A percentile compares a stretch with the other conserved stretches of the same genome.
These are phyloP conservation scores for Gymnopilus junonius DNA, from an alignment of 768 basidiomycete species.

Conservation along the genomic window DNA sequence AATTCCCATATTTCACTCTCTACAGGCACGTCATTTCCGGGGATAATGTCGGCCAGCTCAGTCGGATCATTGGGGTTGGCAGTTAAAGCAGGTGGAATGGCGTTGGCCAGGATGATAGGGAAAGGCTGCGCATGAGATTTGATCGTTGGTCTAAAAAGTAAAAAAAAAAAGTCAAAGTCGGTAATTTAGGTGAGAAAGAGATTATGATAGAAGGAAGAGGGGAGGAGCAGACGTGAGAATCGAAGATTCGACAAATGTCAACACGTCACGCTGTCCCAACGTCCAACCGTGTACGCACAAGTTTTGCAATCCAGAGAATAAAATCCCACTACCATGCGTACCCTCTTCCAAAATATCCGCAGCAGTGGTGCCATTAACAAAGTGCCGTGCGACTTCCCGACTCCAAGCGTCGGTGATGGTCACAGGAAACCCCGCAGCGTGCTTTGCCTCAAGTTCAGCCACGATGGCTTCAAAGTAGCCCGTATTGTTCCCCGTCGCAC, in stretches of 20 bases:
- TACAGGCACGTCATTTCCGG: conserved; percentile 11
- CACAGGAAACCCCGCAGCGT: conserved; percentile 9
- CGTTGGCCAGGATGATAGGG: conserved; percentile 12
- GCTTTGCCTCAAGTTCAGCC: conserved; percentile 1
- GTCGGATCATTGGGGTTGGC: conserved; percentile 4
- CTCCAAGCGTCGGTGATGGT: conserved; percentile 15
- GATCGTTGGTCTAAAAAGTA: conserved; percentile 4
- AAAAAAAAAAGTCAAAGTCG: too few species aligned
- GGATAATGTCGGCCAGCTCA: conserved; percentile 4
- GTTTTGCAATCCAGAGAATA: conserved; percentile 5
- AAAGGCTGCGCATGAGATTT: conserved; percentile 12
- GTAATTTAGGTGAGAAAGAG: too few species aligned
- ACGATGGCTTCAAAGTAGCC: conserved; percentile 3
- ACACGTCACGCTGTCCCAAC: too few species aligned
- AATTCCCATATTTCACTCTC: conserved; percentile 14
- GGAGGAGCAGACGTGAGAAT: neutral
- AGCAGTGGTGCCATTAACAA: conserved; percentile 9
- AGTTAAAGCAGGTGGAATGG: conserved; percentile 8
- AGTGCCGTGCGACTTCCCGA: conserved; percentile 6
- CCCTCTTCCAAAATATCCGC: conserved; percentile 2
- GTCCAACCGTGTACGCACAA: neutral
- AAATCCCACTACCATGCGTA: conserved; percentile 8
- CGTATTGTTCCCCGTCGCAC: neutral
- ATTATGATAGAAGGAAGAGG: too few species aligned
- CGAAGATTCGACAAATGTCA: too few species aligned